These are phyloP conservation scores for Phytopythium litorale DNA, from an alignment of 352 stramenopile species.

Conservation along the genomic window DNA sequence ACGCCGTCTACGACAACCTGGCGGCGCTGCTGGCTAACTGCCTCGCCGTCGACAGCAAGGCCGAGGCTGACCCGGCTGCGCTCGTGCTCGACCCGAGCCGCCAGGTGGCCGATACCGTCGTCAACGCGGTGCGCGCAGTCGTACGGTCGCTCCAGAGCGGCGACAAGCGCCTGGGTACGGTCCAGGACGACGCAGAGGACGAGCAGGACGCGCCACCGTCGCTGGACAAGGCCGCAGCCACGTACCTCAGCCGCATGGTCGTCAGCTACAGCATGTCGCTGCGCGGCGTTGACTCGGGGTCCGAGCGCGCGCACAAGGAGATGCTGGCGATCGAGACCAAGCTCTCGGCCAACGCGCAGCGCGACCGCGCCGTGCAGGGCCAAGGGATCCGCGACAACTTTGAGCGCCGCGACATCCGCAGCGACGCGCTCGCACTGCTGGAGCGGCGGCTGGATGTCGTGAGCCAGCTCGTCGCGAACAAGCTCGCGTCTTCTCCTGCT, in stretches of 20 bases:
- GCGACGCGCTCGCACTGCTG: constrained; percentile 57
- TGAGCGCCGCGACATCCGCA: constrained; percentile 67
- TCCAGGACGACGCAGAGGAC: constrained; percentile 15
- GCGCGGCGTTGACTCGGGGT: constrained; percentile 36
- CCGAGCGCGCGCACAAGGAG: constrained; percentile 34
- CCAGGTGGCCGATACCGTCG: constrained; percentile 42
- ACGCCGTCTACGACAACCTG: constrained; percentile 55
- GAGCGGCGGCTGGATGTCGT: constrained; percentile 36
- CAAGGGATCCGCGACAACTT: constrained; percentile 80
- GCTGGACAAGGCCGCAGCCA: constrained; percentile 21
- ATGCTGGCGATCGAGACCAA: constrained; percentile 48
- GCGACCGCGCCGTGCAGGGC: constrained; percentile 55
- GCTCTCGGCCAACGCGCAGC: constrained; percentile 28
- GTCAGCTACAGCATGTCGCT: constrained; percentile 43
- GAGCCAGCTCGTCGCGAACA: constrained; percentile 33
- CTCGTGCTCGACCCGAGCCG: constrained; percentile 15
- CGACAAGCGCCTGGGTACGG: constrained; percentile 14
- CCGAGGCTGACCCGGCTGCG: background rate
- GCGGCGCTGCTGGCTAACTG: constrained; percentile 58
- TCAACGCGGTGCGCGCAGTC: constrained; percentile 30
- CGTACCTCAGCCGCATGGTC: constrained; percentile 51
- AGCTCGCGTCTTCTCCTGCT: constrained; percentile 31
- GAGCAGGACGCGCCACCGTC: constrained; percentile 15
- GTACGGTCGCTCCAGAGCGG: constrained; percentile 18
- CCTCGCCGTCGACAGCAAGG: constrained; percentile 35